phyloP scores from a whole-genome alignment of 2,329 filamentous ascomycete genomes.

The Aspergillus phoenicis region DNA sequence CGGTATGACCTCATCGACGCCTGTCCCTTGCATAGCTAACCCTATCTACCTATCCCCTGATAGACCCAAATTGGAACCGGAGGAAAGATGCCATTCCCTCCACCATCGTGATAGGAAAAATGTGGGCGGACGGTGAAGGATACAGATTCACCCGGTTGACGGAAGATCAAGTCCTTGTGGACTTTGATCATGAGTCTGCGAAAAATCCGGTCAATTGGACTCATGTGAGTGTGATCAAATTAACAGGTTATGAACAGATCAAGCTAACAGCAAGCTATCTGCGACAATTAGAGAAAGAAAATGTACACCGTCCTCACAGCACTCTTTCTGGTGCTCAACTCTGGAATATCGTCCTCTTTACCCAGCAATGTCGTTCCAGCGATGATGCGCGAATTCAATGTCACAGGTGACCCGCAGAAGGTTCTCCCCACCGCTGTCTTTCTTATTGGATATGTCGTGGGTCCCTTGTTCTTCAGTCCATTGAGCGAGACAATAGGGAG shows the following conservation, averaged over 20 bases:
- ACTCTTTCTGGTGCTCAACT: slow-evolving; percentile 39
- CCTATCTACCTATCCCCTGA: background rate
- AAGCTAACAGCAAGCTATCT: background rate
- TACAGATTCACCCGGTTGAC: background rate
- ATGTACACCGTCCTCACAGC: slow-evolving; percentile 31
- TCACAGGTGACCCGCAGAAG: slow-evolving; percentile 32
- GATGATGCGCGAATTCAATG: slow-evolving; percentile 38
- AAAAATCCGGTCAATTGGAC: background rate
- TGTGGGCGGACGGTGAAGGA: background rate
- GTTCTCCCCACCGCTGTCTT: slow-evolving; percentile 41
- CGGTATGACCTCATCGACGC: background rate
- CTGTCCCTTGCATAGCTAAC: background rate
- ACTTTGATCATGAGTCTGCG: slow-evolving; percentile 3
- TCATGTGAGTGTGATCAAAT: background rate
- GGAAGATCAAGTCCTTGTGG: background rate
- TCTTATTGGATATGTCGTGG: slow-evolving; percentile 43
- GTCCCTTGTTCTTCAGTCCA: slow-evolving; percentile 46
- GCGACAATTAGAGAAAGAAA: slow-evolving; percentile 23
- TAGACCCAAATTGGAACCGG: background rate
- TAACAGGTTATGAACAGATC: background rate
- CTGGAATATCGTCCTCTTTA: slow-evolving; percentile 41
- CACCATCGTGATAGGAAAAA: background rate
- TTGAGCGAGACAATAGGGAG: slow-evolving; percentile 48
- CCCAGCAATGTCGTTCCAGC: slow-evolving; percentile 43
- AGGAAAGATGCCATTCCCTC: background rate